Evolutionary conservation across 2,329 filamentous ascomycete genomes (phyloP).

Genomic region (Claviceps sp.): DNA sequence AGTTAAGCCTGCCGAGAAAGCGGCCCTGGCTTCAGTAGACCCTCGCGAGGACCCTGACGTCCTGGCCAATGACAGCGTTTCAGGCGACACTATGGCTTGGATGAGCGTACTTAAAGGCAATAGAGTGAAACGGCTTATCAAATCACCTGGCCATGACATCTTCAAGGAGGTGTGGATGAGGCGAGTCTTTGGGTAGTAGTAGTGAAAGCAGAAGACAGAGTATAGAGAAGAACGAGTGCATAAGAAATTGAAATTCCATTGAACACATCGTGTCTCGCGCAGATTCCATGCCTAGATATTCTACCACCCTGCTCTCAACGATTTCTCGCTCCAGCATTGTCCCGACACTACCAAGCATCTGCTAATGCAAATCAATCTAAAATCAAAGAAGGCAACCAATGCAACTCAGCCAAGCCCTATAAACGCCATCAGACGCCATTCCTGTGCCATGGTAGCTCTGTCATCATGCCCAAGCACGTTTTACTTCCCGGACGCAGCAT

Average conservation of each 20-base stretch:
- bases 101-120: constrained; percentile 63
- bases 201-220: background rate
- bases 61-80: constrained; percentile 33
- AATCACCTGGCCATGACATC: constrained; percentile 50
- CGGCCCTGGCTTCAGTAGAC: constrained; percentile 26
- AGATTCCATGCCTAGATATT: background rate
- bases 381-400: background rate
- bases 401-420: background rate
- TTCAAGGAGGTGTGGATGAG: constrained; percentile 56
- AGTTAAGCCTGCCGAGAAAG: constrained; percentile 34
- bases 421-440: constrained; percentile 7
- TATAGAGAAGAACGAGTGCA: background rate
- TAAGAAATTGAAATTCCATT: background rate
- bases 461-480: background rate
- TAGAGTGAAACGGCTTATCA: constrained; percentile 60
- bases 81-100: constrained; percentile 67
- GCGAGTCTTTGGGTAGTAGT: constrained; percentile 41
- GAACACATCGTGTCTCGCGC: background rate
- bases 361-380: background rate
- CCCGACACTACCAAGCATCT: background rate
- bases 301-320: background rate
- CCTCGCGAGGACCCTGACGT: constrained; percentile 26
- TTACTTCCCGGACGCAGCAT: background rate
- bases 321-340: background rate
- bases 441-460: constrained; percentile 6